A percentile compares a stretch with the other conserved stretches of the same genome.
Conservation (phyloP, 2,329 filamentous ascomycete species). For the Colletotrichum cordylinicola region DNA sequence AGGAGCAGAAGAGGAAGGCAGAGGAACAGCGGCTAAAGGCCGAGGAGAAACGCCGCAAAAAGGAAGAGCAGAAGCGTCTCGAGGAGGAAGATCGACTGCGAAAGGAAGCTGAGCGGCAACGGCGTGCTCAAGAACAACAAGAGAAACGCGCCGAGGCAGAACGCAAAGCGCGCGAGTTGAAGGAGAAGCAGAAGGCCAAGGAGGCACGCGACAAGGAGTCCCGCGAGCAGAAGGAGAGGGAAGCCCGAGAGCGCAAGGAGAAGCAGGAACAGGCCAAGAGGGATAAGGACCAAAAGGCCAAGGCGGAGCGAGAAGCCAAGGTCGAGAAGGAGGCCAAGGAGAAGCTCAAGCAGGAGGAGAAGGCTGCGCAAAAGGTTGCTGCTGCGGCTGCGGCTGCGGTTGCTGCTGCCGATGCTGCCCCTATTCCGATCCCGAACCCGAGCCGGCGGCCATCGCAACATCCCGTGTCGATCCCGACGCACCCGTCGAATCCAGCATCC, state of each 20-base stretch:
- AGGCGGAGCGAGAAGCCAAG: slow-evolving; percentile 35
- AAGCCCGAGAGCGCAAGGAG: slow-evolving; percentile 62
- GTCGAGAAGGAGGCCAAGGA: slow-evolving; percentile 43
- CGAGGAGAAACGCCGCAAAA: slow-evolving; percentile 91
- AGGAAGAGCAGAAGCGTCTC: slow-evolving; percentile 86
- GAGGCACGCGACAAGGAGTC: slow-evolving; percentile 83
- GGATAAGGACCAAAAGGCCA: slow-evolving; percentile 53
- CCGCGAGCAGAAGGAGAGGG: slow-evolving; percentile 70
- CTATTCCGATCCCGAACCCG: slow-evolving; percentile 45
- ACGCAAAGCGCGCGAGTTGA: slow-evolving; percentile 71
- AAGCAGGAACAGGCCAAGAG: slow-evolving; percentile 64
- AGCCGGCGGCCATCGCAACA: slow-evolving; percentile 42
- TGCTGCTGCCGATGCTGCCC: slow-evolving; percentile 39
- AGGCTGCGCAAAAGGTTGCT: slow-evolving; percentile 42
- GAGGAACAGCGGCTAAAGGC: slow-evolving; percentile 83
- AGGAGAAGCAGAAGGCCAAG: slow-evolving; percentile 77
- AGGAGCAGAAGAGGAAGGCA: slow-evolving; percentile 76
- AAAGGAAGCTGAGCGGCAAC: slow-evolving; percentile 85
- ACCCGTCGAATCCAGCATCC: slow-evolving; percentile 60
- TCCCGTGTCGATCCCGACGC: slow-evolving; percentile 51
- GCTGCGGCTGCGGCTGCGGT: slow-evolving; percentile 40
- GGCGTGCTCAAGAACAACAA: slow-evolving; percentile 81
- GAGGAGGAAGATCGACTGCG: slow-evolving; percentile 86
- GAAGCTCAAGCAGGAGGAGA: slow-evolving; percentile 48
- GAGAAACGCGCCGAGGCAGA: slow-evolving; percentile 87